A percentile compares a stretch with the other conserved stretches of the same genome.
Conservation (phyloP, 73 alveolate species). For the Stentor coeruleus region DNA sequence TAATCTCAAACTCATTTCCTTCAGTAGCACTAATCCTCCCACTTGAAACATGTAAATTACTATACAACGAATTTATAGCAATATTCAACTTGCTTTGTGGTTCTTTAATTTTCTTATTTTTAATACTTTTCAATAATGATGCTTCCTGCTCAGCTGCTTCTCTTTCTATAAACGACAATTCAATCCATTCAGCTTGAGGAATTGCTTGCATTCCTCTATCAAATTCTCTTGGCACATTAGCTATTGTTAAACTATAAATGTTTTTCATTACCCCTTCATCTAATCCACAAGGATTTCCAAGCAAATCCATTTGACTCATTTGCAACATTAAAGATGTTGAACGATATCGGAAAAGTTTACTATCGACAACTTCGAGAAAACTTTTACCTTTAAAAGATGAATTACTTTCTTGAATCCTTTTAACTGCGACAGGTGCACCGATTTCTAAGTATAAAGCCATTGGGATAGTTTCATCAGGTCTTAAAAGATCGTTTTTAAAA, state of each 20-base stretch:
- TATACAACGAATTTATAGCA: not conserved
- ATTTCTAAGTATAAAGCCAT: not conserved
- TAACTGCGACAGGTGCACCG: not conserved
- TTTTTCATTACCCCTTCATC: not conserved
- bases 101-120: not conserved
- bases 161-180: not conserved
- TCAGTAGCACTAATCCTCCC: not conserved
- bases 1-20: not conserved
- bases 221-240: conserved; percentile 15
- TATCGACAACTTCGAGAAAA: not conserved
- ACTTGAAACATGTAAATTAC: not conserved
- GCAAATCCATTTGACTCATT: not conserved
- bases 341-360: not conserved
- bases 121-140: not conserved
- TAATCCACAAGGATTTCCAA: not conserved
- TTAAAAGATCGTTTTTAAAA: not conserved
- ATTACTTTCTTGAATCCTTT: not conserved
- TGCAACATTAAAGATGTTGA: not conserved
- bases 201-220: conserved; percentile 4
- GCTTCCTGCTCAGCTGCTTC: conserved; percentile 20
- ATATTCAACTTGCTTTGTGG: not conserved
- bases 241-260: not conserved
- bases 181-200: conserved; percentile 23
- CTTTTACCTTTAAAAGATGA: not conserved
- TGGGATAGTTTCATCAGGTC: not conserved